phyloP scores from a whole-genome alignment of 768 basidiomycete genomes.

The Suillus cothurnatus region DNA sequence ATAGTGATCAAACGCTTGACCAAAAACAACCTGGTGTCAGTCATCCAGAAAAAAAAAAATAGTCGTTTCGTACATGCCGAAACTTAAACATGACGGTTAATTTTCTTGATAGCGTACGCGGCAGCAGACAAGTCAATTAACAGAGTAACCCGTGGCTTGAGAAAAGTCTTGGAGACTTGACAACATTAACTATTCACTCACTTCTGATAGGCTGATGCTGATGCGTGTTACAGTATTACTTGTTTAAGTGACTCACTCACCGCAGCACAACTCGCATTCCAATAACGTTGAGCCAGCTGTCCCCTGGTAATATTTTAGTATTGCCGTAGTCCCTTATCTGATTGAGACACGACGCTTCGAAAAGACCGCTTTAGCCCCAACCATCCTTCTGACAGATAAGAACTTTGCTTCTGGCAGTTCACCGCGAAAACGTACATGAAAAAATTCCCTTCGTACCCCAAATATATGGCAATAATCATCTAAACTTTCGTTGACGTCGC shows the following conservation, averaged over 20 bases:
- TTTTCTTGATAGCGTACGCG: slow-evolving; percentile 8
- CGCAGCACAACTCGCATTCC: not conserved
- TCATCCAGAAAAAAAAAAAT: slow-evolving; percentile 10
- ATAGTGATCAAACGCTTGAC: slow-evolving; percentile 2
- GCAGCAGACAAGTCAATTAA: not conserved
- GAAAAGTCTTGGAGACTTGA: slow-evolving; percentile 1
- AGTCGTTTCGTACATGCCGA: slow-evolving; percentile 10
- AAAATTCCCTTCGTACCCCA: slow-evolving; percentile 15
- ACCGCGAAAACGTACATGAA: slow-evolving; percentile 12
- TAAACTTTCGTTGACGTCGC: slow-evolving; percentile 30
- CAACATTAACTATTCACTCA: not conserved
- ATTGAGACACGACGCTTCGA: slow-evolving; percentile 12
- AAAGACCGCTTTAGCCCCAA: slow-evolving; percentile 26
- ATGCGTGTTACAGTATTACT: no score
- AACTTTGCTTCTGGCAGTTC: slow-evolving; percentile 15
- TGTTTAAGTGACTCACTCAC: no score
- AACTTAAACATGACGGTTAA: not conserved
- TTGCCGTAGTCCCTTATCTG: slow-evolving; percentile 17
- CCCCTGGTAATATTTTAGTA: not conserved
- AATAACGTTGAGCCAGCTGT: not conserved
- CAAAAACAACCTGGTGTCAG: slow-evolving; percentile 10
- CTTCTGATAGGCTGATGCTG: not conserved
- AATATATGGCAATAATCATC: slow-evolving; percentile 12
- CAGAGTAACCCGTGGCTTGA: not conserved
- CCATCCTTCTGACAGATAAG: slow-evolving; percentile 1